phyloP scores from a whole-genome alignment of 164 flowering plant genomes.

The Paratinospora sagittata region DNA sequence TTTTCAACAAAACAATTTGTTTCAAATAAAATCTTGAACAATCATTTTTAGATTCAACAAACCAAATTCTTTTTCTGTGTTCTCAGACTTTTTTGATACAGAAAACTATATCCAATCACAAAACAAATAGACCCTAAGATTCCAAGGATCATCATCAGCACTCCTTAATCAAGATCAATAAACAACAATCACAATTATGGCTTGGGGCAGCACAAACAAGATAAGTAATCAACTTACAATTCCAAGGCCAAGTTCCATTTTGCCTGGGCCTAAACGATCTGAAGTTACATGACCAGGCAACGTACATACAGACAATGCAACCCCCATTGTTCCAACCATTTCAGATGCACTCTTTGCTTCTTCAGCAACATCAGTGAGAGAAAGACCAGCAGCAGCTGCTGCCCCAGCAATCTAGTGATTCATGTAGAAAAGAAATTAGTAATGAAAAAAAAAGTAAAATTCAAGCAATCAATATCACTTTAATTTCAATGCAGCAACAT shows the following conservation, averaged over 20 bases:
- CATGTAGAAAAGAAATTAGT: background rate
- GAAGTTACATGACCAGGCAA: slow-evolving; percentile 79
- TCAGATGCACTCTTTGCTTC: slow-evolving; percentile 91
- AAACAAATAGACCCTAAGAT: no score
- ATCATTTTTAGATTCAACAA: no score
- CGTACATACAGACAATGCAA: slow-evolving; percentile 89
- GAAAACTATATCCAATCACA: no score
- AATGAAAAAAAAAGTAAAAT: background rate
- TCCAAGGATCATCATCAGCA: background rate
- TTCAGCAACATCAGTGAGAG: slow-evolving; percentile 74
- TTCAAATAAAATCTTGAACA: no score
- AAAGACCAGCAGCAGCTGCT: slow-evolving; percentile 82
- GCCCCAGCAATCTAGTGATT: slow-evolving; percentile 80
- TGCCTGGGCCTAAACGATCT: slow-evolving; percentile 85
- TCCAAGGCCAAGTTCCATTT: slow-evolving; percentile 99
- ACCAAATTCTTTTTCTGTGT: no score
- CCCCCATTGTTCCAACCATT: slow-evolving; percentile 94
- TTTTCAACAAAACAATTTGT: no score
- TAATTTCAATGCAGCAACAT: background rate
- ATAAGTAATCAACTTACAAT: slow-evolving; percentile 49
- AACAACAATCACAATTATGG: background rate
- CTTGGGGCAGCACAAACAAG: slow-evolving; percentile 1
- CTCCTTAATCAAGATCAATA: background rate
- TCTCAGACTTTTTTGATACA: no score
- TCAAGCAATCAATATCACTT: background rate